Evolutionary conservation across 352 stramenopile species (phyloP), one percentile per base, ranked within the genome.

Genomic region (Elongisporangium prolatum): DNA sequence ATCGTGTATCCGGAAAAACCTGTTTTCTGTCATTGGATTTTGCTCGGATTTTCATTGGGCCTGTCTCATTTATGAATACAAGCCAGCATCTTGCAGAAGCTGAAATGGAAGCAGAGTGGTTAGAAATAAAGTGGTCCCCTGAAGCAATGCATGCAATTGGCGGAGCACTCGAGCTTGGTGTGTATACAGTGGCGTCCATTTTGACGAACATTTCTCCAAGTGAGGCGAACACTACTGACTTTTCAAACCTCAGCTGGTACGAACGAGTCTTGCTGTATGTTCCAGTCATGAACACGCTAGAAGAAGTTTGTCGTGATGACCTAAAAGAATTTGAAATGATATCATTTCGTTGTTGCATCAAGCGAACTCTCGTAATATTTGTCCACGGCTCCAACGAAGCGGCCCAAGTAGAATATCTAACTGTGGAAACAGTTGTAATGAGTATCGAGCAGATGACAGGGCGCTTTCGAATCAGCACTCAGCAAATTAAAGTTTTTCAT

Each of bases 51-150:
- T 87, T 93, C 34, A 68, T 89, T 64, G 68, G 65, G 14, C 72
- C 84, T 0, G 56, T 80, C 21, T 71, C 59, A 11, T 51, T 77
- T 21, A 68, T 78, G 50, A 77, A 77, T 50, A 63, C 66, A 18
- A 67, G 65, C 47, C 60, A 72, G 7, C 53, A 52, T 5, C 60
- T 64, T 8, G 82, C 79, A 11, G 65, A 86, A 8, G 60, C 92
- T 25, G 84, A 94, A 56, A 77, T 92, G 75, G 83, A 92, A 47
- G 72, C 74, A 24, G 80, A 94, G 57, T 90, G 82, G 80, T 60
- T 92, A 6, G 80, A 94, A 60, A 63, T 88, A 1, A 84, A 84
- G 37, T 94, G 81, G 78, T 69, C 71, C 3, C 69, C 80, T 6
- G 69, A 86, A 28, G 69, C 76, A 0, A 61, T 94, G 11, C 80